Base-by-base conservation (phyloP, 192 early-diverging fungal genomes). In the Entomortierella parvispora region DNA sequence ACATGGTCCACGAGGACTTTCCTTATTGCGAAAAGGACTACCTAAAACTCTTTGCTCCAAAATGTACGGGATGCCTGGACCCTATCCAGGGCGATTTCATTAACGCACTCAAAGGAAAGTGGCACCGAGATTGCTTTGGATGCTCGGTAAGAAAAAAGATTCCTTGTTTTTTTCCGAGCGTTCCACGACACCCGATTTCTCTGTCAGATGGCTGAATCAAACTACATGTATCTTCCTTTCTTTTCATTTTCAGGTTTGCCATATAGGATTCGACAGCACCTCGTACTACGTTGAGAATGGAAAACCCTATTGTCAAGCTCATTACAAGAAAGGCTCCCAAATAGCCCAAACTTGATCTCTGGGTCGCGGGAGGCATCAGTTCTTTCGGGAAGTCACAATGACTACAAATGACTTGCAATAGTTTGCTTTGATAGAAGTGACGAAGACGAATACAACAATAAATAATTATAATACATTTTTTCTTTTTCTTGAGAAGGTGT, bases 21-120 rank as follows among this genome's bases (percentile, higher is more conserved):
- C 79, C 85, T 1, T 88, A 88, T 40, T 88, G 87, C 50, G 83
- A 88, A 66, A 85, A 85, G 31, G 87, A 88, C 62, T 88, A 84
- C 49, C 25, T 80, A 4, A 62, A 60, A 40, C 62, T 76, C 37
- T 88, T 86, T 84, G 81, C 81, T 14, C 76, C 76, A 0, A 85
- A 81, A 51, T 88, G 87, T 47, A 69, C 79, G 50, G 85, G 82
- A 17, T 88, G 87, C 44, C 62, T 58, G 25, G 77, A 84, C 42
- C 68, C 69, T 17, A 85, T 88, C 32, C 80, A 69, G 6, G 85
- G 85, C 2, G 83, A 82, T 43, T 84, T 85, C 65, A 54, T 82
- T 9, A 82, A 55, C 44, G 87, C 87, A 2, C 48, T 88, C 14
- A 84, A 80, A 26, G 84, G 83, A 18, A 81, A 81, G 47, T 88